Evolutionary conservation across 164 flowering plant species (phyloP).

Genomic region (Pachysandra terminalis): DNA sequence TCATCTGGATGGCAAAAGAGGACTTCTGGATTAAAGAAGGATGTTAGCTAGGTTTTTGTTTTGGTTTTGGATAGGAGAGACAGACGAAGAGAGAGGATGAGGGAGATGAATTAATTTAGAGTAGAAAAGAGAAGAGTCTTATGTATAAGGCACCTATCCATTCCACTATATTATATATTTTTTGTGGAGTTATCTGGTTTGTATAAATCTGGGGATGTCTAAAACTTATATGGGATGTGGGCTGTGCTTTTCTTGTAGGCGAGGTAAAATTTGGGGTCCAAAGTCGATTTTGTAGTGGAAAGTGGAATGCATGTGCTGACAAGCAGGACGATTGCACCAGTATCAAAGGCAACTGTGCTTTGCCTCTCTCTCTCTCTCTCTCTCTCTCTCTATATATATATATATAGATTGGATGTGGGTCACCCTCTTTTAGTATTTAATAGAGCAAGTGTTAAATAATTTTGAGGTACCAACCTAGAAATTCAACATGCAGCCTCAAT

Average conservation of each 20-base stretch:
- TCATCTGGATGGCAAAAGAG: constrained; percentile 7
- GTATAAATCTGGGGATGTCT: constrained; percentile 17
- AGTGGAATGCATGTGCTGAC: constrained; percentile 96
- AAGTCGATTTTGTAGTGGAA: constrained; percentile 75
- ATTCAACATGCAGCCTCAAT: constrained; percentile 6
- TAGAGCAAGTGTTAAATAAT: constrained; percentile 14
- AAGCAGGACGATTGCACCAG: constrained; percentile 53
- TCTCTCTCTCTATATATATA: constrained; percentile 13
- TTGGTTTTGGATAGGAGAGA: constrained; percentile 5
- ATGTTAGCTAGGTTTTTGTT: neutral
- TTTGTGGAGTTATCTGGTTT: constrained; percentile 11
- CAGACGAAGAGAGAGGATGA: no score
- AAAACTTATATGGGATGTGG: constrained; percentile 28
- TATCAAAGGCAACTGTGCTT: constrained; percentile 69
- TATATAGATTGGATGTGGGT: constrained; percentile 39
- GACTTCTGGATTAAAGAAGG: neutral
- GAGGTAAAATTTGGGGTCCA: constrained; percentile 71
- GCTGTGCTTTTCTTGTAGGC: constrained; percentile 75
- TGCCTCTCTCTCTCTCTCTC: constrained; percentile 34
- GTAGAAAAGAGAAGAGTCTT: neutral
- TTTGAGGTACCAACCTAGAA: constrained; percentile 4
- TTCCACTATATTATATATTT: constrained; percentile 5
- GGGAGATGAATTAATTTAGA: no score
- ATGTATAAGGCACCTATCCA: constrained; percentile 10
- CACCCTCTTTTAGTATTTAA: constrained; percentile 26